phyloP scores from a whole-genome alignment of 148 eudicot genomes.

The Silene uniflora region DNA sequence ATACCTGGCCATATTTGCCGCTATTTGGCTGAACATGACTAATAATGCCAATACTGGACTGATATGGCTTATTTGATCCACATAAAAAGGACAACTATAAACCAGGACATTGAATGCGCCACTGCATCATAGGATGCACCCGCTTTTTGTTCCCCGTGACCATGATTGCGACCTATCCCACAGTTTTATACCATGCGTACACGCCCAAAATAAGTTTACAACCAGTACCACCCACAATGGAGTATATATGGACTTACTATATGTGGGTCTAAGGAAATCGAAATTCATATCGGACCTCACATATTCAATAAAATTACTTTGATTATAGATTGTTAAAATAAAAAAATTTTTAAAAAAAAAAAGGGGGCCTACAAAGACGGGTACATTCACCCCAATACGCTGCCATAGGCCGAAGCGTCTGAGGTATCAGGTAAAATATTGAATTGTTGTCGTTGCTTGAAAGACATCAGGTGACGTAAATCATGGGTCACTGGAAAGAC shows the following conservation, averaged over 20 bases:
- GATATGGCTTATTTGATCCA: background rate
- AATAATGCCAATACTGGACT: background rate
- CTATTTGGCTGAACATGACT: background rate
- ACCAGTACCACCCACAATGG: background rate
- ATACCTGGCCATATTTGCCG: background rate
- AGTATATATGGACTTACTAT: background rate
- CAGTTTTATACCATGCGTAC: background rate
- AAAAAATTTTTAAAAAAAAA: too few species aligned
- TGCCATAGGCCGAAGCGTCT: background rate
- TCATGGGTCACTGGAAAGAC: background rate
- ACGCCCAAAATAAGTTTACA: background rate
- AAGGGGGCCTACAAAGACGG: background rate
- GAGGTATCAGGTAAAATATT: too few species aligned
- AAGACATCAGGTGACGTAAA: background rate
- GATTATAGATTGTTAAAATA: background rate
- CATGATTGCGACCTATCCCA: background rate
- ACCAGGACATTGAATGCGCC: background rate
- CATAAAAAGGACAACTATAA: background rate
- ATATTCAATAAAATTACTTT: background rate
- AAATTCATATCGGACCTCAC: background rate
- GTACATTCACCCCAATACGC: background rate
- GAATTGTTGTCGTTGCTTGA: background rate
- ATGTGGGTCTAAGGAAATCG: background rate
- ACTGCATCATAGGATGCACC: background rate
- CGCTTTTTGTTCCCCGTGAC: background rate